These are phyloP conservation scores for Hyaloscypha variabilis DNA, from an alignment of 495 filamentous ascomycete genomes.

Conservation along the genomic window DNA sequence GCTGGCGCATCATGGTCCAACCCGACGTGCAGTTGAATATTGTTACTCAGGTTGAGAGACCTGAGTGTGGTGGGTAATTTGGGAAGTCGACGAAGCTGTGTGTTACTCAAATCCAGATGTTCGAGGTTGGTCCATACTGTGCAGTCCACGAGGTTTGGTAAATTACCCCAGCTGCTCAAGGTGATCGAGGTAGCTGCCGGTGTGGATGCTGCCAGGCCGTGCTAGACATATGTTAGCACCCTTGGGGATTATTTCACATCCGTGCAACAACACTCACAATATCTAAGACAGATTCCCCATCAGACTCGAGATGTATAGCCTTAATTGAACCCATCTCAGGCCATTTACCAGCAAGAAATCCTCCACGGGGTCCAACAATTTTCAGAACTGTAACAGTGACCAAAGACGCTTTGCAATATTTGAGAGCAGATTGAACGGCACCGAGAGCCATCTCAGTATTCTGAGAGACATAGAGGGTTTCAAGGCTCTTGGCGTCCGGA, in stretches of 20 bases:
- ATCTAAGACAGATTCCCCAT: constrained; percentile 1
- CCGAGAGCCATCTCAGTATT: constrained; percentile 19
- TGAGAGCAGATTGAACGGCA: constrained; percentile 14
- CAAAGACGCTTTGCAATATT: constrained; percentile 18
- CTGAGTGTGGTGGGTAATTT: constrained; percentile 21
- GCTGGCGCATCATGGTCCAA: neutral
- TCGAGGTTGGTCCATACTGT: constrained; percentile 15
- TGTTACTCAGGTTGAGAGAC: constrained; percentile 22
- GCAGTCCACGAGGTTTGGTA: constrained; percentile 6
- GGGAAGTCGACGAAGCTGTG: constrained; percentile 8
- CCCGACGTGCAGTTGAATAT: neutral
- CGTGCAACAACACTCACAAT: constrained; percentile 15
- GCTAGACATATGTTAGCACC: constrained; percentile 4
- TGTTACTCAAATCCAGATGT: constrained; percentile 21
- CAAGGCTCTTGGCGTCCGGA: constrained; percentile 20
- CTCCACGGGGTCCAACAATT: constrained; percentile 11
- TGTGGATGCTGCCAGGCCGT: constrained; percentile 12
- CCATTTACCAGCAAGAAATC: constrained; percentile 11
- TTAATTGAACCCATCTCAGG: constrained; percentile 13
- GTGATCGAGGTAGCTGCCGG: constrained; percentile 17
- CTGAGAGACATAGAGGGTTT: constrained; percentile 17
- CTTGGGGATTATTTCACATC: neutral
- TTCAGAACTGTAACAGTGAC: constrained; percentile 16
- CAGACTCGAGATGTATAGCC: constrained; percentile 10
- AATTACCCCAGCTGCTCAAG: constrained; percentile 18